These are phyloP conservation scores for Candida awuae DNA, from an alignment of 805 yeast species.

Conservation along the genomic window DNA sequence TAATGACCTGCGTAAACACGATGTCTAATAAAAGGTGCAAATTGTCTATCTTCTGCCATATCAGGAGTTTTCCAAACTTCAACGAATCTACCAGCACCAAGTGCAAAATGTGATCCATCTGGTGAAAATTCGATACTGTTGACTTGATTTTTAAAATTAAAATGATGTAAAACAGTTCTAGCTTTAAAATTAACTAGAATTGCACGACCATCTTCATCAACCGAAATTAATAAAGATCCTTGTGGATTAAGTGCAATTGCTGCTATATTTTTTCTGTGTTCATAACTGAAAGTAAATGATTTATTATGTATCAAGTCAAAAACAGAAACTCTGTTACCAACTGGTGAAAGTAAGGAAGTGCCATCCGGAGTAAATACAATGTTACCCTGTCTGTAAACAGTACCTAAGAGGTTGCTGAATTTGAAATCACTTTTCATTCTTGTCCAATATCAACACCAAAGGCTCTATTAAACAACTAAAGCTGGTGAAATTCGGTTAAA, in stretches of 20 bases:
- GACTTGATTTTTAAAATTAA: constrained; percentile 81
- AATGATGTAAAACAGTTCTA: constrained; percentile 83
- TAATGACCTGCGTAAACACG: constrained; percentile 90
- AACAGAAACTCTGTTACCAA: constrained; percentile 85
- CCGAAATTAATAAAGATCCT: constrained; percentile 69
- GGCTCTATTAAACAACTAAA: not conserved
- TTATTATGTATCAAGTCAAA: constrained; percentile 80
- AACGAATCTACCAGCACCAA: constrained; percentile 71
- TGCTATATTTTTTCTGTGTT: constrained; percentile 79
- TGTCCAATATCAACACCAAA: not conserved
- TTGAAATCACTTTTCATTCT: constrained; percentile 80
- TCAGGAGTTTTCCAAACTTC: constrained; percentile 94
- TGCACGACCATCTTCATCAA: constrained; percentile 90
- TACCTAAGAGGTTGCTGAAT: constrained; percentile 85
- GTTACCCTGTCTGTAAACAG: constrained; percentile 93
- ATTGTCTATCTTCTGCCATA: constrained; percentile 73
- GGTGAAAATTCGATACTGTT: constrained; percentile 75
- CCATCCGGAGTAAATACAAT: constrained; percentile 83
- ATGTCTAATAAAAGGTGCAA: constrained; percentile 91
- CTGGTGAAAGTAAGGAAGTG: constrained; percentile 74
- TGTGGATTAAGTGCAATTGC: constrained; percentile 78
- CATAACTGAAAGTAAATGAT: constrained; percentile 85
- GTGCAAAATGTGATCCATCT: constrained; percentile 80
- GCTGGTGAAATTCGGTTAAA: too few species aligned
- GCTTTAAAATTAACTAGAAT: constrained; percentile 79